Base-by-base conservation (phyloP, 2,329 filamentous ascomycete species). In the Lachnellula hyalina region DNA sequence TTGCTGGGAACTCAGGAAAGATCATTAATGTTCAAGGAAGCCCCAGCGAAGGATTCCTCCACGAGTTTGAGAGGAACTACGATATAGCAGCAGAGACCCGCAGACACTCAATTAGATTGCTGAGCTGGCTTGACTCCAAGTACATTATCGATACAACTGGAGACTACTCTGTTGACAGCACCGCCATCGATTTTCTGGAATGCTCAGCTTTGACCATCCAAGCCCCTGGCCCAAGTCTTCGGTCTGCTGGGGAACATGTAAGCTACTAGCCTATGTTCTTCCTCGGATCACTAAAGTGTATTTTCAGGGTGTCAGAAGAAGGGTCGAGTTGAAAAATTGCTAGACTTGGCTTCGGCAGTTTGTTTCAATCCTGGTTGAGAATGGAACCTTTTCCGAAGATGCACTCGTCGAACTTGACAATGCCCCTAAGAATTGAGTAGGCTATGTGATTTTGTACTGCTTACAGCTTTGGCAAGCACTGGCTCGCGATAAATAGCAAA, bases 341-440 rank as follows among this genome's bases (percentile, higher is more conserved):
- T 62, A 66, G 47, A 65, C 57, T 52, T 66, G 64, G 64, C 48
- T 65, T 15, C 51, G 53, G 41, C 49, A 57, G 36, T 47, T 63
- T 41, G 63, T 64, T 12, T 57, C 50, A 34, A 53, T 42, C 48
- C 52, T 65, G 38, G 61, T 64, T 32, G 46, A 47, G 21, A 53
- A 60, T 23, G 49, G 38, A n/a, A 28, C 51, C 12, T 51, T 58
- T 46, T 34, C 45, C n/a, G 15, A 40, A 21, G 21, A 53, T 41
- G 41, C 53, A 40, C 47, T 54, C 14, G 35, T 17, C 15, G 49
- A 49, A n/a, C 32, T 58, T 49, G 49, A 52, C 34, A 28, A 19
- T 15, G 49, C 54, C 9, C 50, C 50, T 21, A 56, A 49, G 35
- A 49, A 52, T 23, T 56, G 44, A 48, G 15, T 28, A 41, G 46